Evolutionary conservation across 2,329 filamentous ascomycete species (phyloP), one percentile per base, ranked within the genome.

Genomic region (Aspergillus fumigatiaffinis): DNA sequence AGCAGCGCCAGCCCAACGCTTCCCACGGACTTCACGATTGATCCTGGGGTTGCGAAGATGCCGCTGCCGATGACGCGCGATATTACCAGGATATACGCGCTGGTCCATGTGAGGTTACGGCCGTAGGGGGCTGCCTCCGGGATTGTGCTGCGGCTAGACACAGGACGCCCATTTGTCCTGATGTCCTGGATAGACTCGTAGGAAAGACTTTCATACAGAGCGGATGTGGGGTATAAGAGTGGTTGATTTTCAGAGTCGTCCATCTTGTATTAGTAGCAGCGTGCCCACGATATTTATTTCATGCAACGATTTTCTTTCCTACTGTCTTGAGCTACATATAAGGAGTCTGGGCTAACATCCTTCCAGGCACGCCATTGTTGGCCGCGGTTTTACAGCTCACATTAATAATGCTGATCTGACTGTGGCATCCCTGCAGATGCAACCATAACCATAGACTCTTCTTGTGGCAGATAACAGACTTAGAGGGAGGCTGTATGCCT

Each of bases 41-140:
- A 80, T 0, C 85, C 87, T 0, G 86, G 88, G 0, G 87, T 89
- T 0, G 87, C 87, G 65, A 90, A 91, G 61, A 91, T 89, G 26
- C 87, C 87, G 64, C 82, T 87, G 12, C 87, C 87, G 29, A 90
- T 85, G 5, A 90, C 85, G 12, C 87, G 80, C 5, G 85, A 88
- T 26, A 89, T 85, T 7, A 87, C 84, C 21, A 89, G 77, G 54
- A 89, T 85, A 68, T 86, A 88, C 1, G 84, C 84, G 63, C 82
- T 86, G 26, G 78, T 77, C 84, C 86, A 88, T 56, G 76, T 82
- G 51, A 89, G 80, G 17, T 79, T 86, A 21, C 86, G 79, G 1
- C 85, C 85, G 23, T 81, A 73, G 0, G 79, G 77, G 0, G 83
- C 82, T 1, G 84, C 83, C 63, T 87, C 85, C 2, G 81, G 84